Evolutionary conservation across 495 filamentous ascomycete genomes (phyloP).

Genomic region (Penicillium desertorum): DNA sequence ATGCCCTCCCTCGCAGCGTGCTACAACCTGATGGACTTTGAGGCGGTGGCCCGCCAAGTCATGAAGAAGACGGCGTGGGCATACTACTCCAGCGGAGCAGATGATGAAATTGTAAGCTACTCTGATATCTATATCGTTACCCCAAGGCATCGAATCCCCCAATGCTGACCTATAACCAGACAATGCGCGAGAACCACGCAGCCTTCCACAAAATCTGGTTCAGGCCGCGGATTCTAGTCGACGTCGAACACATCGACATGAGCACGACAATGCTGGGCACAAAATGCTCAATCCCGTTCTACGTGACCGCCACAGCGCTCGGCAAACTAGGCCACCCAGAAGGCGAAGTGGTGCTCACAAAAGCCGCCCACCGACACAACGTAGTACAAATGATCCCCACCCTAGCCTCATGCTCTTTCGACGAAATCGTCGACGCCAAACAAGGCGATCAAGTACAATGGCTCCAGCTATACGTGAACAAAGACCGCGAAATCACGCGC

Average conservation of each 20-base stretch:
- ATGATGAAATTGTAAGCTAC: constrained; percentile 89
- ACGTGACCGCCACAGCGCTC: constrained; percentile 88
- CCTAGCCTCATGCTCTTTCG: constrained; percentile 94
- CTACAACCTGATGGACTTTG: constrained; percentile 95
- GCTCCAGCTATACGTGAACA: constrained; percentile 98
- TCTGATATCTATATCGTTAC: not conserved
- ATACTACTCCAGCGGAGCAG: constrained; percentile 93
- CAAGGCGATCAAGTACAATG: constrained; percentile 85
- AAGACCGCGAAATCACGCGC: constrained; percentile 87
- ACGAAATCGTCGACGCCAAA: constrained; percentile 89
- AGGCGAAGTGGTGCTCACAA: constrained; percentile 87
- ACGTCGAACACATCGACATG: constrained; percentile 84
- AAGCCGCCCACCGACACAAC: constrained; percentile 78
- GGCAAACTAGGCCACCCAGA: constrained; percentile 89
- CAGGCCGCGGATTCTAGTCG: constrained; percentile 76
- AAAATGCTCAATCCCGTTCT: constrained; percentile 79
- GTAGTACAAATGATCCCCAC: constrained; percentile 98
- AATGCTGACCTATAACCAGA: constrained; percentile 51
- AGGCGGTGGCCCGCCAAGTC: constrained; percentile 78
- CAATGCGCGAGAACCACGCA: constrained; percentile 92
- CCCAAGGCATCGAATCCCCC: not conserved
- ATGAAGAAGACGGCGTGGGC: constrained; percentile 97
- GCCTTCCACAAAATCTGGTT: constrained; percentile 99
- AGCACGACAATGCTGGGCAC: constrained; percentile 88
- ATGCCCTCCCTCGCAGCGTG: constrained; percentile 87